Conservation (phyloP, 257 asterid species). For the Handroanthus guayacan region DNA sequence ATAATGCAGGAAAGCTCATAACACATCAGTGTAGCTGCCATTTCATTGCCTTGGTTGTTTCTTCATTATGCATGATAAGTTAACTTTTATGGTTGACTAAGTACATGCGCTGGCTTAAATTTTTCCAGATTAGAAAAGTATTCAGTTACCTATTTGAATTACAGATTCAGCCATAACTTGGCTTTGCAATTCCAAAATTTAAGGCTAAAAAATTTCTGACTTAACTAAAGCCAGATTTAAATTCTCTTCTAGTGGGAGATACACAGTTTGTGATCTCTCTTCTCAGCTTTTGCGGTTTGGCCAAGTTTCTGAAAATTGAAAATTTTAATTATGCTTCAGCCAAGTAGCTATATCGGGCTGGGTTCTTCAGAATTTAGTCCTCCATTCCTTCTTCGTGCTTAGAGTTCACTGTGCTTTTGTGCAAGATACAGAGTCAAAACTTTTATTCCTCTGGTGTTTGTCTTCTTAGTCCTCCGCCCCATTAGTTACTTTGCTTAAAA, state of each 20-base stretch:
- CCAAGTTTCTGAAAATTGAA: not conserved
- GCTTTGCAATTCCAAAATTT: not conserved
- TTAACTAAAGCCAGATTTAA: not conserved
- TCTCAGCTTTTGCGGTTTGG: not conserved
- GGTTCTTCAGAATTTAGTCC: not conserved
- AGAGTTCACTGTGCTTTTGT: not conserved
- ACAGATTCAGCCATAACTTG: not conserved
- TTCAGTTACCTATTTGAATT: conserved; percentile 20
- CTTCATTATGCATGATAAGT: not conserved
- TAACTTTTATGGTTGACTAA: conserved; percentile 28
- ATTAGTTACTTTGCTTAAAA: not conserved
- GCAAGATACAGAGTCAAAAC: not conserved
- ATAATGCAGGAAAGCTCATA: conserved; percentile 45
- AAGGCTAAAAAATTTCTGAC: not conserved
- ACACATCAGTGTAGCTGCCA: conserved; percentile 44
- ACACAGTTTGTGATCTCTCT: not conserved
- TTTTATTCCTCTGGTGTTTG: not conserved
- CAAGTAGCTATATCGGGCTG: not conserved
- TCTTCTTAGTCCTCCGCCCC: not conserved
- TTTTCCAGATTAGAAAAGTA: not conserved
- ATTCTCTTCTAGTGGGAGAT: conserved; percentile 5
- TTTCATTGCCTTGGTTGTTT: conserved; percentile 29
- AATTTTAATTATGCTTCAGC: not conserved
- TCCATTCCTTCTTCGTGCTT: not conserved
- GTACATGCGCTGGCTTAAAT: conserved; percentile 4